Percentiles rank a stretch among this genome's conserved stretches.
These are phyloP conservation scores for Trichocomaceae sp. DNA, from an alignment of 2,329 filamentous ascomycete genomes.

Conservation along the genomic window DNA sequence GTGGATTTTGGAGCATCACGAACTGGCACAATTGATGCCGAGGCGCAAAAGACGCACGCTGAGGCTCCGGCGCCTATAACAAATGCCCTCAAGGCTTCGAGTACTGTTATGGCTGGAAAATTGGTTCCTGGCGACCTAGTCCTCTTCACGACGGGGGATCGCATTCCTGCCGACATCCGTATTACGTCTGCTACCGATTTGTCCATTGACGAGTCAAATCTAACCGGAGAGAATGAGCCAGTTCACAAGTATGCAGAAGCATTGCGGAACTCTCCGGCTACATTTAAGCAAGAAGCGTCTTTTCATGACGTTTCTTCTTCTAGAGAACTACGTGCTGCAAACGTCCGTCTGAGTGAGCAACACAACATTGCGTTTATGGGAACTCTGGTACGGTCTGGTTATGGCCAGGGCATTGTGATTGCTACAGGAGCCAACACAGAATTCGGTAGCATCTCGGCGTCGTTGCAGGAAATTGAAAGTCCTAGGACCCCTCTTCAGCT, in stretches of 20 bases:
- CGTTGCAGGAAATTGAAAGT: constrained; percentile 89
- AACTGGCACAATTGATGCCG: constrained; percentile 33
- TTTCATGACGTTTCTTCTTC: constrained; percentile 55
- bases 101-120: constrained; percentile 77
- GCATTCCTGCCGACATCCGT: constrained; percentile 90
- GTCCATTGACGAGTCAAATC: constrained; percentile 91
- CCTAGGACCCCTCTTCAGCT: constrained; percentile 88
- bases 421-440: constrained; percentile 89
- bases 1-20: constrained; percentile 19
- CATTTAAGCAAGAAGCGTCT: constrained; percentile 36
- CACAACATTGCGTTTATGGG: constrained; percentile 98
- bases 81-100: constrained; percentile 66
- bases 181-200: constrained; percentile 86
- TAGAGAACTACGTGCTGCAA: constrained; percentile 54
- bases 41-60: constrained; percentile 43
- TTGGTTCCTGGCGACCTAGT: constrained; percentile 90
- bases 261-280: constrained; percentile 27
- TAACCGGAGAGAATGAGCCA: constrained; percentile 94
- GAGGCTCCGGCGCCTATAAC: constrained; percentile 50
- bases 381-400: constrained; percentile 86
- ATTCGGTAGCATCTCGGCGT: constrained; percentile 92
- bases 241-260: constrained; percentile 69
- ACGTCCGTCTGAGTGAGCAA: constrained; percentile 64
- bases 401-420: constrained; percentile 95
- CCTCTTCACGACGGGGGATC: constrained; percentile 89